Percentiles rank a stretch among this genome's conserved stretches.
Conservation (phyloP, 2,329 filamentous ascomycete species). For the Trichoderma sp. region DNA sequence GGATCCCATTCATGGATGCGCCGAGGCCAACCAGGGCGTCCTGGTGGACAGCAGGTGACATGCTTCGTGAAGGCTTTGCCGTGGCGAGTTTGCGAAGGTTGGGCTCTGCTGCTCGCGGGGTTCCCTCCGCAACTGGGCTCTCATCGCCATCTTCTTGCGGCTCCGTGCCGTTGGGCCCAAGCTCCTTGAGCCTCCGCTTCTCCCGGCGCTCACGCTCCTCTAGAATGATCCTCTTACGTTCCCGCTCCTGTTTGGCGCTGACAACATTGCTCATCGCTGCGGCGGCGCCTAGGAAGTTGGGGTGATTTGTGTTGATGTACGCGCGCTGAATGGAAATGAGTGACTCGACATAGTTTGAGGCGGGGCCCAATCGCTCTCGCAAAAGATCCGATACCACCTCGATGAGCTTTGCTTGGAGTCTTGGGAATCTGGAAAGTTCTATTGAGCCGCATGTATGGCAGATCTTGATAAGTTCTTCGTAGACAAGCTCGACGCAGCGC, state of each 20-base stretch:
- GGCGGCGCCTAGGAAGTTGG: slow-evolving; percentile 94
- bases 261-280: slow-evolving; percentile 98
- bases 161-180: slow-evolving; percentile 75
- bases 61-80: slow-evolving; percentile 60
- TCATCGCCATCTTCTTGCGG: slow-evolving; percentile 63
- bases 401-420: slow-evolving; percentile 93
- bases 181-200: slow-evolving; percentile 75
- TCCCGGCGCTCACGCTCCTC: slow-evolving; percentile 87
- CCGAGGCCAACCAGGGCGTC: slow-evolving; percentile 63
- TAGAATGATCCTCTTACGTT: slow-evolving; percentile 74
- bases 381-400: slow-evolving; percentile 96
- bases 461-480: slow-evolving; percentile 98
- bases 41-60: slow-evolving; percentile 75
- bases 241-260: slow-evolving; percentile 88
- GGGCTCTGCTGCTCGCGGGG: slow-evolving; percentile 41
- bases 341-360: slow-evolving; percentile 89
- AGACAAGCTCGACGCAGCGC: slow-evolving; percentile 94
- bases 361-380: slow-evolving; percentile 84
- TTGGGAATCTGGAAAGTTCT: slow-evolving; percentile 86
- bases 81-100: slow-evolving; percentile 38
- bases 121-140: slow-evolving; percentile 46
- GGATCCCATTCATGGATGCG: slow-evolving; percentile 62
- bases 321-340: slow-evolving; percentile 95
- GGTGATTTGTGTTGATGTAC: slow-evolving; percentile 99
- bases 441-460: slow-evolving; percentile 97